Conservation (phyloP, 2,329 filamentous ascomycete species). For the Penicillium sp. region DNA sequence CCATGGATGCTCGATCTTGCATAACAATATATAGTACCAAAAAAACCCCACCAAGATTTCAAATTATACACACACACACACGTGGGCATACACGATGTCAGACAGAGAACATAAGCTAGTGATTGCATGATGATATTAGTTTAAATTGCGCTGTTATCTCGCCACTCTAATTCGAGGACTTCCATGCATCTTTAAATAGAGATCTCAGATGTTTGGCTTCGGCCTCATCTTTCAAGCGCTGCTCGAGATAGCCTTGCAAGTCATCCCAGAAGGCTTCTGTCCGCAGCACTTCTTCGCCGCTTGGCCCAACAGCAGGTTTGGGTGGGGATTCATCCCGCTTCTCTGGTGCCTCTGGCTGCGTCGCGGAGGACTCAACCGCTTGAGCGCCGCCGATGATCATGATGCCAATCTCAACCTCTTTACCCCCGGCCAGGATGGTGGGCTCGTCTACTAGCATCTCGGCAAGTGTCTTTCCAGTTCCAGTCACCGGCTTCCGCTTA, state of each 20-base stretch:
- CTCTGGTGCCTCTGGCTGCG: slow-evolving; percentile 34
- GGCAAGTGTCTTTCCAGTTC: slow-evolving; percentile 73
- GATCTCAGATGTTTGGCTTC: slow-evolving; percentile 65
- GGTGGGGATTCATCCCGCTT: slow-evolving; percentile 24
- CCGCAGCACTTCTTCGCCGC: slow-evolving; percentile 61
- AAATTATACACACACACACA: no score
- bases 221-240: slow-evolving; percentile 71
- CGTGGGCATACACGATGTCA: background rate
- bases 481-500: slow-evolving; percentile 81
- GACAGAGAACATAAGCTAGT: slow-evolving; percentile 3
- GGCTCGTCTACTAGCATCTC: slow-evolving; percentile 66
- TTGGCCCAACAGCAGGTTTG: slow-evolving; percentile 54
- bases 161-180: slow-evolving; percentile 14
- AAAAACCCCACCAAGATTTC: no score
- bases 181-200: slow-evolving; percentile 72
- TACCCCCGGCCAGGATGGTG: slow-evolving; percentile 40
- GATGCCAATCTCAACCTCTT: slow-evolving; percentile 71
- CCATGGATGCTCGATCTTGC: no score
- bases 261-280: slow-evolving; percentile 84
- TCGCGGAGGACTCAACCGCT: slow-evolving; percentile 39
- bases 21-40: no score
- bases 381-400: slow-evolving; percentile 81
- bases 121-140: slow-evolving; percentile 7
- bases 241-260: slow-evolving; percentile 75
- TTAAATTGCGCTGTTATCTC: background rate